Percentiles rank a stretch among this genome's conserved stretches.
Conservation (phyloP, 768 basidiomycete genomes). For the Fomitopsis serialis region DNA sequence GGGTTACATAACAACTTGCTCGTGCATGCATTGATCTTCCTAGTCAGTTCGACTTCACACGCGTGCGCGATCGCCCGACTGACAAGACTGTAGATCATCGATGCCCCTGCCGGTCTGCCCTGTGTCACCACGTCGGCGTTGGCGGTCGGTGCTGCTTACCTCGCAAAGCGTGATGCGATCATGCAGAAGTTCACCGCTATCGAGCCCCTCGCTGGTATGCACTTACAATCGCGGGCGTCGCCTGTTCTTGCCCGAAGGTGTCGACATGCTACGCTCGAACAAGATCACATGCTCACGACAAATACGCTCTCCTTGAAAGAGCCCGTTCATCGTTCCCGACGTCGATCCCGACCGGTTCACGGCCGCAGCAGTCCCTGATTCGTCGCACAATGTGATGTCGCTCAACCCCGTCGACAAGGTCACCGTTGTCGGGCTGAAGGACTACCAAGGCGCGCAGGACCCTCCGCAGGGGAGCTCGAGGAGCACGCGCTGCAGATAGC, state of each 20-base stretch:
- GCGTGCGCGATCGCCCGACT: background rate
- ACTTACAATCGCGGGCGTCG: background rate
- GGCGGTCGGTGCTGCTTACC: constrained; percentile 38
- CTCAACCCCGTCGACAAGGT: constrained; percentile 47
- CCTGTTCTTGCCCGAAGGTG: constrained; percentile 7
- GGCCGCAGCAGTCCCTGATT: constrained; percentile 30
- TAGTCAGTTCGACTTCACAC: constrained; percentile 18
- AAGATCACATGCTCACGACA: constrained; percentile 43
- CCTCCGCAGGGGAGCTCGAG: constrained; percentile 35
- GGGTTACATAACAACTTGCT: constrained; percentile 39
- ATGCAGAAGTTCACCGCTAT: constrained; percentile 46
- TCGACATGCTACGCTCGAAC: constrained; percentile 39
- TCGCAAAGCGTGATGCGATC: constrained; percentile 37
- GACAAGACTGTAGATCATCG: background rate
- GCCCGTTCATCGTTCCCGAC: constrained; percentile 15
- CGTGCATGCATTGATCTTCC: constrained; percentile 36
- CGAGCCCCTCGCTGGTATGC: constrained; percentile 38
- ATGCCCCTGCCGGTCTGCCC: constrained; percentile 39
- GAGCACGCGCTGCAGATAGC: constrained; percentile 46
- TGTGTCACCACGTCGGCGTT: constrained; percentile 36
- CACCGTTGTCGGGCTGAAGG: constrained; percentile 37
- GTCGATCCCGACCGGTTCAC: background rate
- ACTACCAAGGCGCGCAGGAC: constrained; percentile 37
- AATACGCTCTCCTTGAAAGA: constrained; percentile 43
- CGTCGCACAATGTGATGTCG: constrained; percentile 40